Conservation (phyloP, 495 filamentous ascomycete species). For the Extremus antarcticus region DNA sequence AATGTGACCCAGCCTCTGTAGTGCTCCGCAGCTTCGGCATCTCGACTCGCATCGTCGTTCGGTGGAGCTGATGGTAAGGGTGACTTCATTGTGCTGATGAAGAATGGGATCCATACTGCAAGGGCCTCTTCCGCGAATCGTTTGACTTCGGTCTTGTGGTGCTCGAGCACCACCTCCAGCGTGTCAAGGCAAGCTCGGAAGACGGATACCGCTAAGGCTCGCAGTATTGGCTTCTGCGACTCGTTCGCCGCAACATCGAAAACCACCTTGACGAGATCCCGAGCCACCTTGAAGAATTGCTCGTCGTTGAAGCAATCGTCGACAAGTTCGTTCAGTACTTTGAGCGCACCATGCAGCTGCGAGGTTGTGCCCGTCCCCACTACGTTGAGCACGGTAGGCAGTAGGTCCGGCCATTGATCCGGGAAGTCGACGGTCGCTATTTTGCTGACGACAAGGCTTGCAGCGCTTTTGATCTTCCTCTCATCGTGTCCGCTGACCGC, state of each 20-base stretch:
- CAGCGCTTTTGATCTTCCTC: constrained; percentile 72
- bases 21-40: constrained; percentile 32
- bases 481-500: constrained; percentile 66
- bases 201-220: constrained; percentile 74
- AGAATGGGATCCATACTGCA: constrained; percentile 76
- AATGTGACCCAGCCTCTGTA: constrained; percentile 69
- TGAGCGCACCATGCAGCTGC: constrained; percentile 80
- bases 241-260: constrained; percentile 72
- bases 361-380: constrained; percentile 59
- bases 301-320: constrained; percentile 87
- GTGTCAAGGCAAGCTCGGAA: constrained; percentile 88
- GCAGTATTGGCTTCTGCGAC: constrained; percentile 57
- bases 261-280: constrained; percentile 69
- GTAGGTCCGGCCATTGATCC: constrained; percentile 78
- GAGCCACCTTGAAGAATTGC: constrained; percentile 81
- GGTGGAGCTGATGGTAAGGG: constrained; percentile 53
- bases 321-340: constrained; percentile 78
- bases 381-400: constrained; percentile 66
- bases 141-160: constrained; percentile 73
- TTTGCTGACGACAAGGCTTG: constrained; percentile 89
- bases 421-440: constrained; percentile 90
- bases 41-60: constrained; percentile 45
- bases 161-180: constrained; percentile 88
- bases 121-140: constrained; percentile 79
- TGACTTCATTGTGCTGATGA: constrained; percentile 59